Evolutionary conservation across 192 early-diverging fungal species (phyloP).

Genomic region (Powellomyces hirtus): DNA sequence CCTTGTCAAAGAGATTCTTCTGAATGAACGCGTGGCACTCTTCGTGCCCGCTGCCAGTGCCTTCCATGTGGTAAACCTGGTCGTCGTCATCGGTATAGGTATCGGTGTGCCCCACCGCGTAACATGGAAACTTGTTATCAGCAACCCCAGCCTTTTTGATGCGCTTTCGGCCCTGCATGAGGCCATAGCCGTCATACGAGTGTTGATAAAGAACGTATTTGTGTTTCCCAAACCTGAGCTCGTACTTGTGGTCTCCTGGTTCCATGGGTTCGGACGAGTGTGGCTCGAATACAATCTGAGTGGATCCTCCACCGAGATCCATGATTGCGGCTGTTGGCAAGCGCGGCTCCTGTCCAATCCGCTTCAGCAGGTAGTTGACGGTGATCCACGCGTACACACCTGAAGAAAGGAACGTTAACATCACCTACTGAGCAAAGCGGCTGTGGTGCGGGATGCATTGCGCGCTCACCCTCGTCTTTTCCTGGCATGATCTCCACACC

Average conservation of each 20-base stretch:
- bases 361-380: slow-evolving; percentile 83
- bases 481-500: slow-evolving; percentile 94
- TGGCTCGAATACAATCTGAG: slow-evolving; percentile 98
- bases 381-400: slow-evolving; percentile 98
- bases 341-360: slow-evolving; percentile 54
- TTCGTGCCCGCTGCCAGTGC: slow-evolving; percentile 4
- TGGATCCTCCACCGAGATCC: slow-evolving; percentile 96
- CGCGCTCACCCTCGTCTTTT: slow-evolving; percentile 77
- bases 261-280: slow-evolving; percentile 44
- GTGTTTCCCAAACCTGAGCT: slow-evolving; percentile 67
- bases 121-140: slow-evolving; percentile 28
- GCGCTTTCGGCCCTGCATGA: slow-evolving; percentile 78
- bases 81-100: slow-evolving; percentile 21
- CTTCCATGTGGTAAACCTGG: background rate
- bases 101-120: slow-evolving; percentile 34
- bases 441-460: background rate
- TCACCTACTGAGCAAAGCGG: background rate
- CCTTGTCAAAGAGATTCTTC: slow-evolving; percentile 74
- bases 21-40: slow-evolving; percentile 39
- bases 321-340: slow-evolving; percentile 79
- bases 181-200: slow-evolving; percentile 90
- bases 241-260: slow-evolving; percentile 71
- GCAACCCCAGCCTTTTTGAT: slow-evolving; percentile 58
- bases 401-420: slow-evolving; percentile 1
- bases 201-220: slow-evolving; percentile 89